phyloP scores from a whole-genome alignment of 1,284 basidiomycete species.

The Puccinia novopanici region DNA sequence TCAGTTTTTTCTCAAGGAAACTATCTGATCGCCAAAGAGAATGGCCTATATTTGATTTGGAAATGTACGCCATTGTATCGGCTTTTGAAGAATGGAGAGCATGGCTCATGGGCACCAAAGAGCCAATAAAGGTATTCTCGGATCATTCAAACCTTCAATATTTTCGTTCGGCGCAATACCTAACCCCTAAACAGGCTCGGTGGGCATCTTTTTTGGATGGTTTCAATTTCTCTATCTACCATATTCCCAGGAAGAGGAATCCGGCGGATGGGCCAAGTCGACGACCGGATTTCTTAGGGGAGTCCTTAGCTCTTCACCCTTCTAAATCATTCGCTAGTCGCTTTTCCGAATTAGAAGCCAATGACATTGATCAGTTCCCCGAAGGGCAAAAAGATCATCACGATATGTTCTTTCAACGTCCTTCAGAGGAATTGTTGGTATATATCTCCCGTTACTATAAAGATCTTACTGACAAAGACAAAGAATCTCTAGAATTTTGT shows the following conservation, averaged over 20 bases:
- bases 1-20: too few species aligned
- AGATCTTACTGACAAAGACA: background rate
- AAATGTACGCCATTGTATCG: background rate
- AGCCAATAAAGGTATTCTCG: slow-evolving; percentile 2
- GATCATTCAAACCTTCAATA: slow-evolving; percentile 32
- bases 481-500: background rate
- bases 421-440: background rate
- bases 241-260: background rate
- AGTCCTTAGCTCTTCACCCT: background rate
- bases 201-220: slow-evolving; percentile 24
- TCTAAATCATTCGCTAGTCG: background rate
- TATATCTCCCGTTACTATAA: background rate
- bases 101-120: too few species aligned
- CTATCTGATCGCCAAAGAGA: too few species aligned
- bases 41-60: slow-evolving; percentile 11
- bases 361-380: background rate
- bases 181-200: slow-evolving; percentile 6
- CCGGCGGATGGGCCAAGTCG: slow-evolving; percentile 4
- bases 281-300: slow-evolving; percentile 29
- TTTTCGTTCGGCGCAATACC: background rate
- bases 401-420: background rate
- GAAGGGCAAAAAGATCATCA: background rate
- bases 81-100: slow-evolving; percentile 17
- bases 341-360: background rate
- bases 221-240: slow-evolving; percentile 16